Percentiles rank a stretch among this genome's conserved stretches.
phyloP scores from a whole-genome alignment of 257 asterid species.

The Nicotiana sylvestris region DNA sequence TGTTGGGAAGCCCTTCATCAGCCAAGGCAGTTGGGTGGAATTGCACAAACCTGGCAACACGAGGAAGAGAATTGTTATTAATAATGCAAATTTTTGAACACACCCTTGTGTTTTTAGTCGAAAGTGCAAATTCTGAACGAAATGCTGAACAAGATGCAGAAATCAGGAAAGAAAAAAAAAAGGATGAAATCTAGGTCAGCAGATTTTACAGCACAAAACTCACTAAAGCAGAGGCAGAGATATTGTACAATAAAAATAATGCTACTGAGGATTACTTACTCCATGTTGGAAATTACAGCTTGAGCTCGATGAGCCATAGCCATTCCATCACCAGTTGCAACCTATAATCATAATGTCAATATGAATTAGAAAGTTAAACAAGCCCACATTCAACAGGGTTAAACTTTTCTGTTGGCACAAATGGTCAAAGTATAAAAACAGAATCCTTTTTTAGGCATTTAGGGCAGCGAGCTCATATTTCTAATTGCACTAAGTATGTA shows the following conservation, averaged over 20 bases:
- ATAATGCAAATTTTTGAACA: background rate
- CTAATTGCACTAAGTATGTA: too few species aligned
- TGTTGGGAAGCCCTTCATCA: slow-evolving; percentile 86
- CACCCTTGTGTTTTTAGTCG: background rate
- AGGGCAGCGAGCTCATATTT: too few species aligned
- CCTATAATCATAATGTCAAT: slow-evolving; percentile 34
- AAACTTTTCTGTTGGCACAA: background rate
- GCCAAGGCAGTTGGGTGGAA: slow-evolving; percentile 99
- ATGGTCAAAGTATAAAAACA: background rate
- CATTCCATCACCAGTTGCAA: slow-evolving; percentile 98
- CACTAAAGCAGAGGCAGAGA: background rate
- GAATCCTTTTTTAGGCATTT: too few species aligned
- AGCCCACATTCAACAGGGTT: background rate
- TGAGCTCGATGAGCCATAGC: slow-evolving; percentile 98
- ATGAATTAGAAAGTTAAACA: too few species aligned
- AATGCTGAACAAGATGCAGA: background rate
- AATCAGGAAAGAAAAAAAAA: background rate
- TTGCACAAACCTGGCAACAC: slow-evolving; percentile 75
- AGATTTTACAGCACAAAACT: slow-evolving; percentile 1
- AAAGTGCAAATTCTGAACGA: background rate
- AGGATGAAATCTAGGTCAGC: background rate
- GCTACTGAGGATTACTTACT: slow-evolving; percentile 50
- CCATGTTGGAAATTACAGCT: slow-evolving; percentile 96
- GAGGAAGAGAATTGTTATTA: slow-evolving; percentile 1
- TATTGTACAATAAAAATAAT: background rate